Conservation (phyloP, 2,329 filamentous ascomycete species). For the Colletotrichum karsti region DNA sequence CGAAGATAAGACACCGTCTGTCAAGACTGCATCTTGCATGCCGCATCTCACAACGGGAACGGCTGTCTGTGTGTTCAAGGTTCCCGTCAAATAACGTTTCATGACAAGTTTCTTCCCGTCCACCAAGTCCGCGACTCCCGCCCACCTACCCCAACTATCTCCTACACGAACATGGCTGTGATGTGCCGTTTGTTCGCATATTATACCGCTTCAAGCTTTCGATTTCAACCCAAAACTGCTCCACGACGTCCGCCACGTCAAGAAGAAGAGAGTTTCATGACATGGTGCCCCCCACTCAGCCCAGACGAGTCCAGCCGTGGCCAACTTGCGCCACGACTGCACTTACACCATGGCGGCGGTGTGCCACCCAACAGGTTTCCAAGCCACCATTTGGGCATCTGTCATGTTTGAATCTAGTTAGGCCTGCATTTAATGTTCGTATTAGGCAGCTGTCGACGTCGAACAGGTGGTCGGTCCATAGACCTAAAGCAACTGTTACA, state of each 20-base stretch:
- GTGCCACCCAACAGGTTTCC: background rate
- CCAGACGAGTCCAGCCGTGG: background rate
- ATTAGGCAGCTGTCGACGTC: background rate
- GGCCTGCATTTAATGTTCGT: background rate
- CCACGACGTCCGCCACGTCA: background rate
- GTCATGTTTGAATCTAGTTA: background rate
- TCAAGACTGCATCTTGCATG: constrained; percentile 13
- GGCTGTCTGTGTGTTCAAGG: constrained; percentile 14
- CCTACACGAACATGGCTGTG: background rate
- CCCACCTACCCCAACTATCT: background rate
- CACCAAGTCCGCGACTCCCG: background rate
- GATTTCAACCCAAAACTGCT: background rate
- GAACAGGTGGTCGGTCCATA: constrained; percentile 11
- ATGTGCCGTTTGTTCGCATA: background rate
- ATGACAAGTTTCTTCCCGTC: background rate
- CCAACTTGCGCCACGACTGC: background rate
- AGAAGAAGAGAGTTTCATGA: background rate
- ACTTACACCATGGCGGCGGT: background rate
- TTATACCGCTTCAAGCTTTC: background rate
- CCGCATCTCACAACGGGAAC: constrained; percentile 9
- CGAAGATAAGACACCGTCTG: constrained; percentile 7
- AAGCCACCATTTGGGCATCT: background rate
- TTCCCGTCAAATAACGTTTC: constrained; percentile 13
- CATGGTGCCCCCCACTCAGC: background rate
- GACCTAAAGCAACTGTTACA: background rate